Base-by-base conservation (phyloP, 164 flowering plant genomes). In the Santalum album region DNA sequence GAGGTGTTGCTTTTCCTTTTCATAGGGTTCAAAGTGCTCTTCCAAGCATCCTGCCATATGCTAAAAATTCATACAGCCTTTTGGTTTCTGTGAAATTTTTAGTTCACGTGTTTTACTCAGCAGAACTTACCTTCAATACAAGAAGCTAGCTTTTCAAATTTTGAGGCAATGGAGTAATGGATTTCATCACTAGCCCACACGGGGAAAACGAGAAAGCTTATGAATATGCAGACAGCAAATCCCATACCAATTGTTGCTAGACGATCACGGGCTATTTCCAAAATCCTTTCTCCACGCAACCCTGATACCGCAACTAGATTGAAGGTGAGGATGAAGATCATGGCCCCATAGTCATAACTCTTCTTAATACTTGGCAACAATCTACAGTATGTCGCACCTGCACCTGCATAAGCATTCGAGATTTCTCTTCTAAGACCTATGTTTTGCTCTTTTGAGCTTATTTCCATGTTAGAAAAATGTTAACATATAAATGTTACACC, bases 271-370 rank as follows among this genome's bases (percentile, higher is more conserved):
- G 87, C 86, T 46, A 86, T 11, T 24, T 65, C 22, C 53, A 79
- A n/a, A n/a, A 84, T 77, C 55, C 69, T 40, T 20, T 73, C 79
- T 0, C 64, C 78, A 0, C 83, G 79, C 15, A 75, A 12, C 35
- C 97, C 92, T n/a, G 88, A 82, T 0, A 90, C 87, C 18, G 63
- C 81, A 0, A 90, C 77, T 55, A 90, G 69, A 57, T 71, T 90
- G 78, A 84, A 90, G 23, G 97, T 86, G 22, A 90, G 74, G 54
- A 90, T 74, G 72, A 78, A 82, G 43, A 90, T 80, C 87, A 86
- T 44, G 36, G 57, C 76, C 16, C 90, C 97, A 54, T 90, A 87
- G 56, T 90, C 95, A 49, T 81, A 78, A 43, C 54, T 79, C 55
- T 61, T 78, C 70, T 84, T 86, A 2, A 90, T 64, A 15, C 61